phyloP scores from a whole-genome alignment of 371 early-diverging fungal species.

The Apophysomyces ossiformis region DNA sequence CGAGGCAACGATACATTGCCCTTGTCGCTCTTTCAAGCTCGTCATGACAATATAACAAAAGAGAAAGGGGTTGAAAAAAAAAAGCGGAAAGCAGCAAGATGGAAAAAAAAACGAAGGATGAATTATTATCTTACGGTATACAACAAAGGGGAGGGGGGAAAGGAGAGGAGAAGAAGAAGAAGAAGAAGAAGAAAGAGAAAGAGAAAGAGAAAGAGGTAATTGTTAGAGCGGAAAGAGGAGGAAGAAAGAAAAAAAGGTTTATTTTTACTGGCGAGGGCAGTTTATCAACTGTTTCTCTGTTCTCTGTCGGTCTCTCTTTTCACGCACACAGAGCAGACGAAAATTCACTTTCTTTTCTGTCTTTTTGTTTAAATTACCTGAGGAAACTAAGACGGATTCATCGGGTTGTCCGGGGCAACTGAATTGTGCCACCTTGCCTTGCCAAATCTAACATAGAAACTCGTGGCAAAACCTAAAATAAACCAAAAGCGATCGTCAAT shows the following conservation, averaged over 20 bases:
- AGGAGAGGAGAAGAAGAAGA: neutral
- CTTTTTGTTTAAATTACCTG: neutral
- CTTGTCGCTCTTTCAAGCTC: conserved; percentile 27
- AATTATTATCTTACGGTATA: neutral
- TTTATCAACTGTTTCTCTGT: too few relatives aligned
- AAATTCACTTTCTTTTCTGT: neutral
- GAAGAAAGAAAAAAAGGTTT: too few relatives aligned
- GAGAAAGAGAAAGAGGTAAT: neutral
- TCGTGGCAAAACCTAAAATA: conserved; percentile 8
- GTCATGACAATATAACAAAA: conserved; percentile 12
- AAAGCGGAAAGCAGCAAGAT: conserved; percentile 8
- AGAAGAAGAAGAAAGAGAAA: neutral
- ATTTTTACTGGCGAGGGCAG: too few relatives aligned
- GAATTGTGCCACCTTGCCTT: neutral
- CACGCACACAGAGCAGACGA: neutral
- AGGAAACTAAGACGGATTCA: neutral
- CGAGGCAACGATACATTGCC: conserved; percentile 34
- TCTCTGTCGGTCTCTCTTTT: neutral
- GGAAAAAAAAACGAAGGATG: neutral
- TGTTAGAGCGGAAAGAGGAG: too few relatives aligned
- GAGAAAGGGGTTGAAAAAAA: conserved; percentile 7
- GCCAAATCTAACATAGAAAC: neutral
- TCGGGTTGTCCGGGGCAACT: conserved; percentile 9
- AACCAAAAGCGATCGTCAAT: neutral
- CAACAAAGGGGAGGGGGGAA: neutral